A percentile compares a stretch with the other conserved stretches of the same genome.
phyloP scores from a whole-genome alignment of 441 rosid species.

The Populus tomentosa region DNA sequence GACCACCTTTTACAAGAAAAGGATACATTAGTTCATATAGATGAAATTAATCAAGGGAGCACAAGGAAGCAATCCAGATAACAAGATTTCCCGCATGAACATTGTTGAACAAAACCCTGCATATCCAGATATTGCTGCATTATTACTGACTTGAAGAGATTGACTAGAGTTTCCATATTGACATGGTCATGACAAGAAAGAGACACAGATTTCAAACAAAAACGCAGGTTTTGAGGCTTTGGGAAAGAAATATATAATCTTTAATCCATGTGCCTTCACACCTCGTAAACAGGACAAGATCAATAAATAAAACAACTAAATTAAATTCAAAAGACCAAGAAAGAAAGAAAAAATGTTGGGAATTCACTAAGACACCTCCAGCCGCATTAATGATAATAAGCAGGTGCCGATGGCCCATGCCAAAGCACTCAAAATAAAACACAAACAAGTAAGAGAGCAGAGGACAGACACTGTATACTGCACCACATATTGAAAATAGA shows the following conservation, averaged over 20 bases:
- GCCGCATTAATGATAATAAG: neutral
- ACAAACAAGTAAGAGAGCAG: too few species aligned
- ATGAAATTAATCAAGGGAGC: neutral
- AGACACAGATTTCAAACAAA: neutral
- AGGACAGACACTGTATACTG: neutral
- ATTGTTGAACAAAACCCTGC: neutral
- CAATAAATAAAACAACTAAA: neutral
- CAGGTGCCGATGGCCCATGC: neutral
- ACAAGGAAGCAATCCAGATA: neutral
- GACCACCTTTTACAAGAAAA: constrained; percentile 50
- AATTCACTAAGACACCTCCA: neutral
- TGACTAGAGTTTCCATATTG: neutral
- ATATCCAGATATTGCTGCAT: neutral
- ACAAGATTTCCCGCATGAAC: neutral
- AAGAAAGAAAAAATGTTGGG: constrained; percentile 1
- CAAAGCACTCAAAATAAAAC: neutral
- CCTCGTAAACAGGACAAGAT: neutral
- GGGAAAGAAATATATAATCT: neutral
- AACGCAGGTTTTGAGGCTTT: neutral
- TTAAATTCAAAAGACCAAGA: neutral
- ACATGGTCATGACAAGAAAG: neutral
- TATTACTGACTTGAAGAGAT: neutral
- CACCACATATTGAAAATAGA: neutral
- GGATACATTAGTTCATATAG: neutral
- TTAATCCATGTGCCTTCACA: neutral